A percentile compares a stretch with the other conserved stretches of the same genome.
These are phyloP conservation scores for Mycena sanguinolenta DNA, from an alignment of 768 basidiomycete genomes.

Conservation along the genomic window DNA sequence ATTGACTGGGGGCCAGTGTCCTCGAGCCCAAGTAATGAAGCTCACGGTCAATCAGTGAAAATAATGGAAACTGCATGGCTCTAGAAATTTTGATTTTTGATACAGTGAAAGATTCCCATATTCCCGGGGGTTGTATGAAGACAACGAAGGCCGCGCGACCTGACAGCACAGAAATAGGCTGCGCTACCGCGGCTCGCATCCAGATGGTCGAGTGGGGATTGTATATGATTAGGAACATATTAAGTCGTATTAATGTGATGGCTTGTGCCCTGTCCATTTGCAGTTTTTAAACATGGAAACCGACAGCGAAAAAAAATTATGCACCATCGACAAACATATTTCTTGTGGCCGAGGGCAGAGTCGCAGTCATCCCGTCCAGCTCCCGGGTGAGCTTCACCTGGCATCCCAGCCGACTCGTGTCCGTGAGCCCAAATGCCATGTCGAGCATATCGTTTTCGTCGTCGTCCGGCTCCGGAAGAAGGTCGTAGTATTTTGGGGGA, in stretches of 20 bases:
- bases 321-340: constrained; percentile 98
- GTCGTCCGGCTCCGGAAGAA: constrained; percentile 92
- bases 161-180: background rate
- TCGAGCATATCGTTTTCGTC: constrained; percentile 99
- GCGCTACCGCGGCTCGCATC: background rate
- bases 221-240: constrained; percentile 11
- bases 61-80: background rate
- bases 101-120: too few species aligned
- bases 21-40: too few species aligned
- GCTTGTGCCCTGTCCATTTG: constrained; percentile 23
- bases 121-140: too few species aligned
- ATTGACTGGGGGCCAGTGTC: too few species aligned
- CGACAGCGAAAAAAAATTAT: background rate
- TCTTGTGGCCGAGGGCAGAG: constrained; percentile 89
- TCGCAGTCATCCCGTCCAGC: constrained; percentile 88
- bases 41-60: background rate
- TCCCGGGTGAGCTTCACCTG: constrained; percentile 84
- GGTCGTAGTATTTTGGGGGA: constrained; percentile 83
- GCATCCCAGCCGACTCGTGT: constrained; percentile 88
- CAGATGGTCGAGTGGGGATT: constrained; percentile 18
- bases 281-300: background rate
- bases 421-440: constrained; percentile 96
- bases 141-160: background rate
- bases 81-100: too few species aligned
- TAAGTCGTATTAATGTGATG: constrained; percentile 28